Evolutionary conservation across 208 protist genomes (phyloP), one percentile per base, ranked within the genome.

Genomic region (Leishmania major): DNA sequence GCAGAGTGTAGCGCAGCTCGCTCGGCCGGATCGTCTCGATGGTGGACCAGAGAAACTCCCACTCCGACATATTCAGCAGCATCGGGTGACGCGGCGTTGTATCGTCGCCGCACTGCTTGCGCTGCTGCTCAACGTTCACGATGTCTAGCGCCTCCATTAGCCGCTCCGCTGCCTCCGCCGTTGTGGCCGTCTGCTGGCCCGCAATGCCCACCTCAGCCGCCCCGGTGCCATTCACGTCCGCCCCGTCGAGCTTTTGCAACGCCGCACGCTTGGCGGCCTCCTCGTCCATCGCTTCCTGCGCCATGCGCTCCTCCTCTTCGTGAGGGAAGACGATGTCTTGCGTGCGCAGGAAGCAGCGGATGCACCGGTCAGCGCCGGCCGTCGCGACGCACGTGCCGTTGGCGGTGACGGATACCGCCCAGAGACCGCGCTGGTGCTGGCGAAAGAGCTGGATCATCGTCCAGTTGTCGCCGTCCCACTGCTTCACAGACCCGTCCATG

Each of bases 391-490:
- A 95, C 28, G 93, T 96, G 76, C 92, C 87, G 87, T 98, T 97
- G 28, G 77, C 59, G 11, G 93, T 95, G 15, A 87, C 89, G 28
- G 89, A 88, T 6, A 95, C 75, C 2, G 87, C 67, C 94, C 94
- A 97, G 31, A 98, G 75, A 7, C 93, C 95, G 59, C 92, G 92
- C 80, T 95, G 91, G 82, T 97, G 93, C 78, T 92, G 91, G 7
- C 90, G 89, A 69, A 93, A 90, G 62, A 97, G 88, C 82, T 98
- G 96, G 31, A 99, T 89, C 85, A 94, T 94, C 40, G 92, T 93
- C 88, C 93, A 98, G 77, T 98, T 98, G 85, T 99, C 99, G 51
- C 91, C 98, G 89, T 99, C 99, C 99, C 99, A 99, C 84, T 98
- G 98, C 84, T 99, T 99, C 13, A 99, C 84, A 5, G 89, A 88